phyloP scores from a whole-genome alignment of 495 filamentous ascomycete genomes.

The Penicillium cinerascens region DNA sequence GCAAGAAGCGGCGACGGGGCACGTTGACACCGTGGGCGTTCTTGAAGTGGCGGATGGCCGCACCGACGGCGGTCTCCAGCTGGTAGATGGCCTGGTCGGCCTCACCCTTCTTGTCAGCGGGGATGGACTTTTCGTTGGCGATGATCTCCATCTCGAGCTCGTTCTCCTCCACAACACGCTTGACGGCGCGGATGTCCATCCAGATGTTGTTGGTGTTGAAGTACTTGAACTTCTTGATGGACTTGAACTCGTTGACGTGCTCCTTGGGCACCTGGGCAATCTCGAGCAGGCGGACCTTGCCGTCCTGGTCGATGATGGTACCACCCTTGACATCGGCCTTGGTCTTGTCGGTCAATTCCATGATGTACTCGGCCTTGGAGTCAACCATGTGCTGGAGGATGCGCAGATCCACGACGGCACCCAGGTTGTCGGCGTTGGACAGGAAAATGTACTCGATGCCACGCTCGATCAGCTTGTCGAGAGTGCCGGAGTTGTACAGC shows the following conservation, averaged over 20 bases:
- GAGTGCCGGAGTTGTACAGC: conserved; percentile 97
- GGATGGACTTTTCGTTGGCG: conserved; percentile 96
- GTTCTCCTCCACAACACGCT: conserved; percentile 97
- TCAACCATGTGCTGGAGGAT: conserved; percentile 99
- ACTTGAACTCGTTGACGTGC: conserved; percentile 99
- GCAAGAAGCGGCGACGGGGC: conserved; percentile 93
- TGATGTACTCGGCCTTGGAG: conserved; percentile 94
- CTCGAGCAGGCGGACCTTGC: conserved; percentile 91
- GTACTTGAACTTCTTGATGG: conserved; percentile 99
- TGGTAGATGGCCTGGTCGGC: conserved; percentile 96
- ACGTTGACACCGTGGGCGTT: conserved; percentile 99
- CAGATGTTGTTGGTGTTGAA: conserved; percentile 99
- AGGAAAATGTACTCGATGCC: conserved; percentile 98
- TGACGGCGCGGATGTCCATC: conserved; percentile 96
- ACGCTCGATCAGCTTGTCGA: conserved; percentile 90
- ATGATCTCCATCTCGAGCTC: conserved; percentile 99
- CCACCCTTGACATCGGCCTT: conserved; percentile 99
- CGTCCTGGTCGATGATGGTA: conserved; percentile 99
- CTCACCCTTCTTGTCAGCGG: conserved; percentile 99
- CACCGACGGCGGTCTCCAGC: conserved; percentile 97
- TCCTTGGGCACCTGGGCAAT: conserved; percentile 99
- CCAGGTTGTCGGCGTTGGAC: conserved; percentile 98
- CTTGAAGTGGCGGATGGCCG: conserved; percentile 97
- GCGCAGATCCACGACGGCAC: conserved; percentile 93
- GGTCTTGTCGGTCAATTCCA: conserved; percentile 99